A percentile compares a stretch with the other conserved stretches of the same genome.
phyloP scores from a whole-genome alignment of 2,329 filamentous ascomycete species.

The Ophiostoma sp. region DNA sequence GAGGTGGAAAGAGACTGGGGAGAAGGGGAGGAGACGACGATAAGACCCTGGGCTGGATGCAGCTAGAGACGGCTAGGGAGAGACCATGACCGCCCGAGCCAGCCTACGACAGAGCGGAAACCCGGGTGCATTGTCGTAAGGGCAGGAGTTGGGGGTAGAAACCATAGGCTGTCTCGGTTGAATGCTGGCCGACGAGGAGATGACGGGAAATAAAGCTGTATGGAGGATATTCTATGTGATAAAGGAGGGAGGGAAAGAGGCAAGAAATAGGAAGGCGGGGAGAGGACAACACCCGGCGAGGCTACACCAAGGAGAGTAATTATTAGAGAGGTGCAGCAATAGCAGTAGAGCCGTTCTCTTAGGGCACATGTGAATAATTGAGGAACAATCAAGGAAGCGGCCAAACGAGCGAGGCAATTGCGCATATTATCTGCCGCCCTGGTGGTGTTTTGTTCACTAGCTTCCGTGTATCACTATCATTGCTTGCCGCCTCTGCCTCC shows the following conservation, averaged over 20 bases:
- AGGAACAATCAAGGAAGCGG: too few relatives aligned
- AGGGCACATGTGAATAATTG: not conserved
- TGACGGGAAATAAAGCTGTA: not conserved
- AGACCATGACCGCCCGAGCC: not conserved
- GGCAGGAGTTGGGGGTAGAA: not conserved
- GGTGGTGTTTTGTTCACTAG: not conserved
- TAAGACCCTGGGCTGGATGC: not conserved
- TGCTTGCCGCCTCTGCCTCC: not conserved
- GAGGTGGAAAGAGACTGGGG: not conserved
- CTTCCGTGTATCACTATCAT: too few relatives aligned
- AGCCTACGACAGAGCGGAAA: not conserved
- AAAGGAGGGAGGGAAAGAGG: not conserved
- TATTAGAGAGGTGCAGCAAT: constrained; percentile 4
- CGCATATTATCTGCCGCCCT: not conserved
- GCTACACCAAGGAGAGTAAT: constrained; percentile 9
- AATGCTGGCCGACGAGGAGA: not conserved
- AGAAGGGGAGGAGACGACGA: not conserved
- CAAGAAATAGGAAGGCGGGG: not conserved
- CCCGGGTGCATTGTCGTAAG: not conserved
- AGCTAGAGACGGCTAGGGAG: not conserved
- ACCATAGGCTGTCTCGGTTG: not conserved
- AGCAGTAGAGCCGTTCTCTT: not conserved
- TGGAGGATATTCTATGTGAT: too few relatives aligned
- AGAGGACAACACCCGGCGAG: not conserved
- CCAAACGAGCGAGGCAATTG: too few relatives aligned